Conservation (phyloP, 1,139 yeast genomes). For the Hyphopichia pseudoburtonii region DNA sequence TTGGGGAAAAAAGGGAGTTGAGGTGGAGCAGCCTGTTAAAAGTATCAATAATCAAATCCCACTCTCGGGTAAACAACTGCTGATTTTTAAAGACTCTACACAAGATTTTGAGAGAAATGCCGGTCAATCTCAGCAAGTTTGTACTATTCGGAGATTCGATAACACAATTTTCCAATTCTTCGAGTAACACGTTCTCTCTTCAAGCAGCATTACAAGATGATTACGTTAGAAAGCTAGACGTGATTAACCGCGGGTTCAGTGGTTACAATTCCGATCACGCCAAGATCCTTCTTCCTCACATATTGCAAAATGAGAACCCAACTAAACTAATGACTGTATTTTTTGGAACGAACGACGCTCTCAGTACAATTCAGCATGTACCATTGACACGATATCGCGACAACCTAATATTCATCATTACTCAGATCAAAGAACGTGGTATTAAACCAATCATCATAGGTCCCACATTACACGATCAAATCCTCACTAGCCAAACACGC, state of each 20-base stretch:
- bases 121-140: too few species aligned
- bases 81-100: too few species aligned
- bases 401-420: slow-evolving; percentile 47
- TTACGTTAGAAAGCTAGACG: slow-evolving; percentile 54
- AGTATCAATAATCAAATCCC: too few species aligned
- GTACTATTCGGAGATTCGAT: slow-evolving; percentile 71
- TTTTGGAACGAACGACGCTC: slow-evolving; percentile 78
- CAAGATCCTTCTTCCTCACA: slow-evolving; percentile 41
- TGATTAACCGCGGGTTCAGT: slow-evolving; percentile 59
- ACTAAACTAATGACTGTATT: slow-evolving; percentile 52
- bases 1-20: too few species aligned
- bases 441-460: slow-evolving; percentile 59
- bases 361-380: slow-evolving; percentile 53
- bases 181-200: slow-evolving; percentile 38
- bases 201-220: slow-evolving; percentile 51
- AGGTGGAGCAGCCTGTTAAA: too few species aligned
- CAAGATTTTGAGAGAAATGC: too few species aligned
- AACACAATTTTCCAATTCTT: slow-evolving; percentile 52
- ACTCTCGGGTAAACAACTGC: too few species aligned
- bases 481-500: slow-evolving; percentile 6
- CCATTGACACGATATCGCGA: slow-evolving; percentile 45
- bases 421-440: slow-evolving; percentile 32
- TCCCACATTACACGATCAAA: slow-evolving; percentile 58
- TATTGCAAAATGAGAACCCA: slow-evolving; percentile 44
- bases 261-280: slow-evolving; percentile 65